Evolutionary conservation across 1,284 basidiomycete species (phyloP).

Genomic region (Apiotrichum siamense): DNA sequence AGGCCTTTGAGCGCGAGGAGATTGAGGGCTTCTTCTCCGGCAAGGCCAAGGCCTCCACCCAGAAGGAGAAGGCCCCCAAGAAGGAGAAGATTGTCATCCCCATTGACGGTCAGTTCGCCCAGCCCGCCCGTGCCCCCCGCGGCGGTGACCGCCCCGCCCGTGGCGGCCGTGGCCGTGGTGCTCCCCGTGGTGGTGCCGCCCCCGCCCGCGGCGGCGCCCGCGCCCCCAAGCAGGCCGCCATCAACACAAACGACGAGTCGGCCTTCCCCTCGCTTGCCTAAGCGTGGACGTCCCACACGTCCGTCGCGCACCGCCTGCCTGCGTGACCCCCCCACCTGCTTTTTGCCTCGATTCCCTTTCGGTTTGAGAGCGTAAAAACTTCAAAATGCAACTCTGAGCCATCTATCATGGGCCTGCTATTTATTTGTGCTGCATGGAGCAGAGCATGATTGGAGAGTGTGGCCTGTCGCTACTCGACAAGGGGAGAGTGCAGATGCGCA

Average conservation of each 20-base stretch:
- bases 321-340: too few relatives aligned
- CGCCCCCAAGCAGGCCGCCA: constrained; percentile 30
- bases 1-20: constrained; percentile 41
- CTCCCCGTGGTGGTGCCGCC: constrained; percentile 47
- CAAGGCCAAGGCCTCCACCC: constrained; percentile 38
- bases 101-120: constrained; percentile 46
- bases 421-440: not conserved
- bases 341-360: not conserved
- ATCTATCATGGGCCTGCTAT: not conserved
- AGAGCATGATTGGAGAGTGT: too few relatives aligned
- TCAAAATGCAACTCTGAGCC: constrained; percentile 14
- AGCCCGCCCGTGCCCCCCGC: constrained; percentile 33
- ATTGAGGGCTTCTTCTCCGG: constrained; percentile 46
- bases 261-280: constrained; percentile 70
- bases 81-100: constrained; percentile 49
- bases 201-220: constrained; percentile 25
- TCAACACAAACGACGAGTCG: constrained; percentile 68
- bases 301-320: not conserved
- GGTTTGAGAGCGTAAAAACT: constrained; percentile 3
- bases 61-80: constrained; percentile 37
- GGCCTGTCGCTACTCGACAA: too few relatives aligned
- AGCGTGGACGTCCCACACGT: not conserved
- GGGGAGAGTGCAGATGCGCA: too few relatives aligned
- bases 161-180: constrained; percentile 31
- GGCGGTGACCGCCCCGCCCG: constrained; percentile 21